Evolutionary conservation across 2,329 filamentous ascomycete genomes (phyloP), one percentile per base, ranked within the genome.

Genomic region (Aspergillus sp.): DNA sequence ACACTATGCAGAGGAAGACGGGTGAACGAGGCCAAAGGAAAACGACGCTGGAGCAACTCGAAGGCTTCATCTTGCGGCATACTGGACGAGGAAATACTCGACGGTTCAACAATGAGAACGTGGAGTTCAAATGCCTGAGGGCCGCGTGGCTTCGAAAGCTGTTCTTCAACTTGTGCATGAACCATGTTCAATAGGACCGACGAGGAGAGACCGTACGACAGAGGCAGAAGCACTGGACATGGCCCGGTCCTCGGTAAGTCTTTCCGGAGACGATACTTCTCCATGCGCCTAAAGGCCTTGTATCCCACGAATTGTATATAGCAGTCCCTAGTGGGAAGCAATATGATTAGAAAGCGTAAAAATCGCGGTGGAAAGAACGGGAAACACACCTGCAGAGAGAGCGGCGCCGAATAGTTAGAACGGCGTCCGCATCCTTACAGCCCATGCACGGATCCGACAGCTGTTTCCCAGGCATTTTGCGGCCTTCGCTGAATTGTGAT

Each of bases 181-280:
- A 98, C 79, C 20, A 96, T 81, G 66, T 93, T 84, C 30, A 96
- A 80, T 44, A 99, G 79, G 13, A 86, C 84, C 13, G 89, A 82
- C 0, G 93, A 98, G 1, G 90, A 95, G 1, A 89, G 79, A 0
- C 95, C 93, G 67, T 91, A 88, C 0, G 93, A 96, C 2, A 97
- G 78, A 5, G 92, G 91, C 19, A 96, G 78, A 17, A 96, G 78
- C 48, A 96, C 83, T 65, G 75, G 83, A 64, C 76, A 78, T 56
- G 77, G 76, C 51, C 76, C 69, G 44, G 76, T 75, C 56, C 75
- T 73, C 20, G 75, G 66, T 8, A 65, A 58, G 51, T 67, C 66
- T 64, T 62, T 70, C 47, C 67, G 64, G 39, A 86, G 80, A 46
- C 83, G 80, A 69, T 88, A 89, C 41, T 81, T 80, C 64, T 88